Evolutionary conservation across 1,139 yeast species (phyloP).

Genomic region (Candida sp.): DNA sequence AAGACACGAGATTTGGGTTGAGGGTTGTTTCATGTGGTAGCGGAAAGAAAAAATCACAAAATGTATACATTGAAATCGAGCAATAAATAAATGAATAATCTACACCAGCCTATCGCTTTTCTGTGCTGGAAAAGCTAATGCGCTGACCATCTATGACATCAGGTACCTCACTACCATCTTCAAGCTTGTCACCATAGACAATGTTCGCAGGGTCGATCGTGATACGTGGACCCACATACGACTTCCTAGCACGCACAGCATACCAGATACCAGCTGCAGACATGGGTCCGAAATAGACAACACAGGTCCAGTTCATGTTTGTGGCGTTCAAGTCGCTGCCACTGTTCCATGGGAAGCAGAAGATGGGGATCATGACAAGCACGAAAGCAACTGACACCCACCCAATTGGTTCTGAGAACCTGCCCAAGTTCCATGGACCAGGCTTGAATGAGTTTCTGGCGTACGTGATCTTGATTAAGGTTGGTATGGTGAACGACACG

Average conservation of each 20-base stretch:
- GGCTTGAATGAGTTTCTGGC: constrained; percentile 57
- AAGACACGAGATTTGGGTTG: too few species aligned
- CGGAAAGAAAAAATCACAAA: too few species aligned
- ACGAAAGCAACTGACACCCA: constrained; percentile 45
- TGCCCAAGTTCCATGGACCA: constrained; percentile 78
- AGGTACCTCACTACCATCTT: constrained; percentile 11
- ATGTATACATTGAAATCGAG: neutral
- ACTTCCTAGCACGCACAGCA: constrained; percentile 59
- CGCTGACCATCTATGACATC: constrained; percentile 13
- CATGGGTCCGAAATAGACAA: constrained; percentile 72
- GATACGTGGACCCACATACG: constrained; percentile 73
- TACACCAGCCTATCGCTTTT: constrained; percentile 2
- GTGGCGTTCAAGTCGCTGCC: constrained; percentile 53
- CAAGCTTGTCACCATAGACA: constrained; percentile 17
- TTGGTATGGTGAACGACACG: constrained; percentile 72
- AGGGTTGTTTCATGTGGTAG: too few species aligned
- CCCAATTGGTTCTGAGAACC: constrained; percentile 50
- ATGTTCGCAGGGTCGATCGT: constrained; percentile 48
- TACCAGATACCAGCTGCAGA: constrained; percentile 56
- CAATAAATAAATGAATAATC: neutral
- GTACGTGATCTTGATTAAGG: constrained; percentile 61
- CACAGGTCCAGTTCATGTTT: constrained; percentile 72
- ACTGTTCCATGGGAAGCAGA: constrained; percentile 63
- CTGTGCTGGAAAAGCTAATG: constrained; percentile 6
- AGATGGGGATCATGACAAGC: constrained; percentile 63